Evolutionary conservation across 2,329 filamentous ascomycete genomes (phyloP).

Genomic region (Sporothrix phasma): DNA sequence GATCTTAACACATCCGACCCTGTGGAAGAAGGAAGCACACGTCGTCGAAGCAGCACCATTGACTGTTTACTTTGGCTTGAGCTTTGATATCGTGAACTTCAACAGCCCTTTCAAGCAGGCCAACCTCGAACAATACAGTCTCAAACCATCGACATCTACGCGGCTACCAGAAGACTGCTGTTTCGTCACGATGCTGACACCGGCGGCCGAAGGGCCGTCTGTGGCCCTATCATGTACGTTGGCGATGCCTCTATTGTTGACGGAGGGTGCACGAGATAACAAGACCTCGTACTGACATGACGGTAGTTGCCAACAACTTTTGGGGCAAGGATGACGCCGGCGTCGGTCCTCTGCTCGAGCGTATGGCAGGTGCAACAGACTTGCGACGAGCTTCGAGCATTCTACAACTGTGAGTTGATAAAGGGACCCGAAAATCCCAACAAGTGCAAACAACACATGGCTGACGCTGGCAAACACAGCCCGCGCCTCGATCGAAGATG

Average conservation of each 20-base stretch:
- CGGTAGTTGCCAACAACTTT: conserved; percentile 96
- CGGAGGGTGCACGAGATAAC: no score
- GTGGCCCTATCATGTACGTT: conserved; percentile 21
- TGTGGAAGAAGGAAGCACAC: background rate
- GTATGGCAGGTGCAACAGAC: conserved; percentile 92
- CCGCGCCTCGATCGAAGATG: conserved; percentile 88
- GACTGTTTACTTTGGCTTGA: background rate
- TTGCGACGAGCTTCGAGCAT: conserved; percentile 83
- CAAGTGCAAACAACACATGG: background rate
- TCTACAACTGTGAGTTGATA: conserved; percentile 60
- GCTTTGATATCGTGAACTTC: no score
- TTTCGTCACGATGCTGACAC: conserved; percentile 16
- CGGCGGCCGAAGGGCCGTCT: conserved; percentile 18
- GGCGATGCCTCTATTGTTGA: background rate
- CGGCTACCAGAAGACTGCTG: background rate
- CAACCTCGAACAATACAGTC: background rate
- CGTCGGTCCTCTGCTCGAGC: conserved; percentile 79
- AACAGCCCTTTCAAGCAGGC: background rate
- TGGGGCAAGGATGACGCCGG: conserved; percentile 99
- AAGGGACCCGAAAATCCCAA: background rate
- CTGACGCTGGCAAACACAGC: conserved; percentile 37
- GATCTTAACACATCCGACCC: background rate
- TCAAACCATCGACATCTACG: background rate
- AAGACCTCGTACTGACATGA: no score
- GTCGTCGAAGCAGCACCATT: background rate